phyloP scores from a whole-genome alignment of 306 rosid genomes.

The Glycine tomentella region DNA sequence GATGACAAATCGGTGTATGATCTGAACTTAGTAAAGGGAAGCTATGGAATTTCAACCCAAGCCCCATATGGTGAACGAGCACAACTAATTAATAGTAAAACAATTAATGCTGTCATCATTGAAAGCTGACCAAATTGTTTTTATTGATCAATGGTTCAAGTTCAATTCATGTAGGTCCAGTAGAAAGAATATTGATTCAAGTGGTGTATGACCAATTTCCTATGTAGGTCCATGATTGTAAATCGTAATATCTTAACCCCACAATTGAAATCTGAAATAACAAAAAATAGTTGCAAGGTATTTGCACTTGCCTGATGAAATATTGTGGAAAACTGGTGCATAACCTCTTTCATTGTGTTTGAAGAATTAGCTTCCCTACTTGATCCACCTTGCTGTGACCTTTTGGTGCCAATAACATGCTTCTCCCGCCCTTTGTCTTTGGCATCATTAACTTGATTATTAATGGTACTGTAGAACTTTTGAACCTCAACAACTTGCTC shows the following conservation, averaged over 20 bases:
- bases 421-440: slow-evolving; percentile 66
- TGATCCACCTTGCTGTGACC: slow-evolving; percentile 59
- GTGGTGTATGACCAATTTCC: background rate
- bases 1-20: background rate
- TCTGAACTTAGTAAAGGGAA: background rate
- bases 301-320: slow-evolving; percentile 66
- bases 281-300: no score
- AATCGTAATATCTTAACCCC: background rate
- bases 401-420: slow-evolving; percentile 58
- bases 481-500: slow-evolving; percentile 66
- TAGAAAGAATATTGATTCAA: background rate
- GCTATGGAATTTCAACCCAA: background rate
- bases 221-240: background rate
- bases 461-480: slow-evolving; percentile 51
- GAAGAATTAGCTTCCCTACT: slow-evolving; percentile 44
- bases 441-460: slow-evolving; percentile 50
- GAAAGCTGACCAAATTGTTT: slow-evolving; percentile 9
- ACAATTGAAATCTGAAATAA: slow-evolving; percentile 17
- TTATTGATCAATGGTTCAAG: slow-evolving; percentile 15
- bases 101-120: background rate
- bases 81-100: background rate
- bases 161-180: slow-evolving; percentile 25
- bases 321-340: slow-evolving; percentile 69
- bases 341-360: slow-evolving; percentile 74
- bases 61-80: background rate